Percentiles rank a stretch among this genome's conserved stretches.
Evolutionary conservation across 176 grass and related monocot genomes (phyloP).

Genomic region (Oryza rufipogon): DNA sequence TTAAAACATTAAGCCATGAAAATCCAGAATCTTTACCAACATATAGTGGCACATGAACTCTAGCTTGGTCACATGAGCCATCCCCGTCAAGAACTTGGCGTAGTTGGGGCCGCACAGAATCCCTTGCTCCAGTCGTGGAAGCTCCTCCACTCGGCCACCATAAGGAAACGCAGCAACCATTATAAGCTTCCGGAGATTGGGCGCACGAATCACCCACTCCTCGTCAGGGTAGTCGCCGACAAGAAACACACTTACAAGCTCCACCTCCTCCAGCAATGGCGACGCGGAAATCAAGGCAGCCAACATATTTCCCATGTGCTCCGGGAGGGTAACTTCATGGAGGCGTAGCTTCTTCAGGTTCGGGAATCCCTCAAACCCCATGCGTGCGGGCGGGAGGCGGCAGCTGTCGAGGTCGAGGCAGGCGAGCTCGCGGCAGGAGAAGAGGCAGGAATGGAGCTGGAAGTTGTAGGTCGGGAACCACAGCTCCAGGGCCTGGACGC

Average conservation of each 20-base stretch:
- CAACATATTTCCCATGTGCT: not conserved
- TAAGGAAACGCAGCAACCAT: not conserved
- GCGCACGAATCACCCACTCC: not conserved
- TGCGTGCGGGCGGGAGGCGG: not conserved
- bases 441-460: constrained; percentile 8
- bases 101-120: no score
- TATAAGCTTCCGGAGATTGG: not conserved
- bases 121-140: no score
- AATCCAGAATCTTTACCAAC: no score
- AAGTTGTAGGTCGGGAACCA: not conserved
- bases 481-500: not conserved
- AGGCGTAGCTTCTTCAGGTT: no score
- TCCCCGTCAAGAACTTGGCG: no score
- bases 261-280: not conserved
- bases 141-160: no score
- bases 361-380: no score
- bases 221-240: not conserved
- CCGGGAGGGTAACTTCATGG: no score
- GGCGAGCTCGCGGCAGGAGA: constrained; percentile 8
- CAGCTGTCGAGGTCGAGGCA: not conserved
- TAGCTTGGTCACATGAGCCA: no score
- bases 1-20: no score
- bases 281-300: not conserved
- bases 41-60: no score
- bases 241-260: not conserved